phyloP scores from a whole-genome alignment of 2,329 filamentous ascomycete species.

The Exophiala alcalophila region DNA sequence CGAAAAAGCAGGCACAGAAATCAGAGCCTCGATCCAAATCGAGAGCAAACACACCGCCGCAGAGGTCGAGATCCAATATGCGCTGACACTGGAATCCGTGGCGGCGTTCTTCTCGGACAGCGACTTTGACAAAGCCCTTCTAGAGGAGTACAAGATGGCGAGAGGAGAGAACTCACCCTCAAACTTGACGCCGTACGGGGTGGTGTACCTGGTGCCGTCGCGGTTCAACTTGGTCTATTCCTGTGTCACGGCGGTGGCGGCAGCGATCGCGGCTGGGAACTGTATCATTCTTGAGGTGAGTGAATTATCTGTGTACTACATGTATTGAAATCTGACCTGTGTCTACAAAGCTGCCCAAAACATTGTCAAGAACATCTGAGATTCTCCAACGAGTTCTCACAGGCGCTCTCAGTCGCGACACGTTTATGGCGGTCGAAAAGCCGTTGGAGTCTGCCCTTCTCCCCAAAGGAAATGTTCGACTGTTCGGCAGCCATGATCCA shows the following conservation, averaged over 20 bases:
- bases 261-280: conserved; percentile 39
- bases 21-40: neutral
- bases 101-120: neutral
- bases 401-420: neutral
- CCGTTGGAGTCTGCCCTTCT: neutral
- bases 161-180: neutral
- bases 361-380: neutral
- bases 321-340: neutral
- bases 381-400: neutral
- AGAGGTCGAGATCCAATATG: conserved; percentile 6
- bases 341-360: neutral
- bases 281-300: conserved; percentile 35
- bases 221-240: conserved; percentile 35
- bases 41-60: neutral
- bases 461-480: neutral
- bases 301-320: neutral
- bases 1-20: neutral
- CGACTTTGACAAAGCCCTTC: conserved; percentile 2
- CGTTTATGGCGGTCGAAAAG: neutral
- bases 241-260: conserved; percentile 33
- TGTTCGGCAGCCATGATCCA: neutral
- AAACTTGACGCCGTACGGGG: neutral
- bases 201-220: conserved; percentile 35
- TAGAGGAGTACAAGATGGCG: conserved; percentile 2
- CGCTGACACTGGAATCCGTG: conserved; percentile 2